Conservation (phyloP, 306 rosid species). For the Inga leiocalycina region DNA sequence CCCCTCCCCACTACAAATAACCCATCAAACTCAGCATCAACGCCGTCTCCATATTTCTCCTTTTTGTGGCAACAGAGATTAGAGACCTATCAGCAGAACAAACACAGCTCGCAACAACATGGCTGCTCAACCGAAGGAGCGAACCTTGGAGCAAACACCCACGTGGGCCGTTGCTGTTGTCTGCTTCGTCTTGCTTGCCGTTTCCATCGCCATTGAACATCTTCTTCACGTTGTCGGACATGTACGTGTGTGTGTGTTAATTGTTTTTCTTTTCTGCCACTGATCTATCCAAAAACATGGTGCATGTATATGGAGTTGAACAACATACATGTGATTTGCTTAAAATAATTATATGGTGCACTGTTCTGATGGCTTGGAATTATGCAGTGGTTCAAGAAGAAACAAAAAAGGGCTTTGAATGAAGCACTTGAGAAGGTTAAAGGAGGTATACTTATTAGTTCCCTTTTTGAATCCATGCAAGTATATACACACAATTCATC, state of each 20-base stretch:
- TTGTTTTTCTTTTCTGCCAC: not conserved
- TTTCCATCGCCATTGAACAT: conserved; percentile 67
- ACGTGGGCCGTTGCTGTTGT: conserved; percentile 85
- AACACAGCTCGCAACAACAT: not conserved
- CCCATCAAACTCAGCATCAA: too few species aligned
- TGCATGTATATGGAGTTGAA: too few species aligned
- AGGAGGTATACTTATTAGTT: conserved; percentile 50
- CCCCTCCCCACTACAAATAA: too few species aligned
- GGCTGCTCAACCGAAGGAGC: conserved; percentile 32
- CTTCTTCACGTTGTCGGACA: conserved; percentile 51
- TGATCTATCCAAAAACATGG: too few species aligned
- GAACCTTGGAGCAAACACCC: conserved; percentile 58
- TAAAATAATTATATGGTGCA: not conserved
- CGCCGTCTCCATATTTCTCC: not conserved
- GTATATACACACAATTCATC: too few species aligned
- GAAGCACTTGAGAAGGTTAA: conserved; percentile 80
- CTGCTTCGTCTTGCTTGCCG: conserved; percentile 56
- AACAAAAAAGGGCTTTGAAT: conserved; percentile 57
- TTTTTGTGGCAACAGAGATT: too few species aligned
- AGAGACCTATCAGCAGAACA: not conserved
- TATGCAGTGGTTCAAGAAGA: conserved; percentile 54
- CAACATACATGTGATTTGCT: not conserved
- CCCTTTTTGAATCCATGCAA: not conserved
- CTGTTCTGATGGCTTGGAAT: not conserved
- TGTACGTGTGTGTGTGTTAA: conserved; percentile 20